Conservation (phyloP, 768 basidiomycete species). For the Russula sp. region DNA sequence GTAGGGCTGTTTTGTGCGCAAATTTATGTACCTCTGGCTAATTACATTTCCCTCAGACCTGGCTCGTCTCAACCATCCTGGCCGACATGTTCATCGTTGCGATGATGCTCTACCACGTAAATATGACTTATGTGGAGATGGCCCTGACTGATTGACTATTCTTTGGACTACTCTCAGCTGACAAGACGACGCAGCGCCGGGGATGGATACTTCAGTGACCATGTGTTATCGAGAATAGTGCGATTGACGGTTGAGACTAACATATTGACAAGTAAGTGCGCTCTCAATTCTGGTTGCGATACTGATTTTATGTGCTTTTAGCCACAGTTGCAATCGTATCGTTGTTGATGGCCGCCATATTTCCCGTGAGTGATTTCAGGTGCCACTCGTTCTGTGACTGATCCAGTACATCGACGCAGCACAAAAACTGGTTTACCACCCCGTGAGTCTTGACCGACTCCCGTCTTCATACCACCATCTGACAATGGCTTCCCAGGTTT, state of each 20-base stretch:
- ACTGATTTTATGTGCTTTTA: not conserved
- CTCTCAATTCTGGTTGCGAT: not conserved
- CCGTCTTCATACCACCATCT: not conserved
- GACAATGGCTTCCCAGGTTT: not conserved
- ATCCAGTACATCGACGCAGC: not conserved
- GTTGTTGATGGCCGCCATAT: not conserved
- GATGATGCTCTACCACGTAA: constrained; percentile 10
- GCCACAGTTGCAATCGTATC: not conserved
- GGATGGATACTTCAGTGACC: not conserved
- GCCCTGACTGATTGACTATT: not conserved
- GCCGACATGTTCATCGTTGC: not conserved
- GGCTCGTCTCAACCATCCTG: not conserved
- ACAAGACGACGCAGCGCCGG: not conserved
- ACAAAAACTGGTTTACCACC: constrained; percentile 8
- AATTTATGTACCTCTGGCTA: not conserved
- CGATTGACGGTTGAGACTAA: constrained; percentile 10
- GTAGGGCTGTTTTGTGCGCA: not conserved
- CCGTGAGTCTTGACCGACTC: not conserved
- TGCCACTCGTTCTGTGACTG: not conserved
- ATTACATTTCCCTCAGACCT: not conserved
- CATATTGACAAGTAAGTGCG: not conserved
- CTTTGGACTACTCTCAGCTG: not conserved
- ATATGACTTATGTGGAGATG: too few relatives aligned
- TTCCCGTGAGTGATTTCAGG: not conserved
- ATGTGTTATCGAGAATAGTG: not conserved